Evolutionary conservation across 169 alveolate species (phyloP).

Genomic region (Eimeria sp.): DNA sequence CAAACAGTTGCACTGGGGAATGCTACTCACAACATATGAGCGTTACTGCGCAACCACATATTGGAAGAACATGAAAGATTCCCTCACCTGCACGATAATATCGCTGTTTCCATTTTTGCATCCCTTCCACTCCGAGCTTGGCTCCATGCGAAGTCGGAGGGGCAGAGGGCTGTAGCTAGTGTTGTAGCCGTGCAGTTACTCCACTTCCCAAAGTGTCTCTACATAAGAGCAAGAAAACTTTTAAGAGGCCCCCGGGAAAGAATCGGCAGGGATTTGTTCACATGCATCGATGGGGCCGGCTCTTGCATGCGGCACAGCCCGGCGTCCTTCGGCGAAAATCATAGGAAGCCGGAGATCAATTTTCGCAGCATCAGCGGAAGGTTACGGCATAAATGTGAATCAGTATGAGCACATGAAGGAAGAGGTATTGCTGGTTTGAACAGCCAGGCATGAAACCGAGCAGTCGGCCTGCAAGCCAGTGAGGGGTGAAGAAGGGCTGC

Average conservation of each 20-base stretch:
- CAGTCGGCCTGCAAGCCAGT: not conserved
- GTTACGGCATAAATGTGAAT: not conserved
- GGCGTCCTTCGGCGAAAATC: constrained; percentile 22
- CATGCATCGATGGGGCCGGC: constrained; percentile 54
- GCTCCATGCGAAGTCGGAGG: constrained; percentile 7
- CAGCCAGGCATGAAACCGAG: not conserved
- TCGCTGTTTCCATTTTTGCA: constrained; percentile 73
- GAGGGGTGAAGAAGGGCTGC: constrained; percentile 69
- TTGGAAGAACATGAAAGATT: no score
- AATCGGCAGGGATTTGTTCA: not conserved
- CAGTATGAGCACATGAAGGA: not conserved
- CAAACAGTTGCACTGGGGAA: not conserved
- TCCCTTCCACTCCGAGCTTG: not conserved
- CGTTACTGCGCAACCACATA: no score
- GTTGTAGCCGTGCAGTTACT: constrained; percentile 16
- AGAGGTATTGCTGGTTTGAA: not conserved
- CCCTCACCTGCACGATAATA: constrained; percentile 62
- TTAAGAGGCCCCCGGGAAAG: not conserved
- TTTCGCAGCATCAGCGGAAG: not conserved
- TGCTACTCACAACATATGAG: not conserved
- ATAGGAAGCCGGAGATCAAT: not conserved
- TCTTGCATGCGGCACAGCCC: constrained; percentile 17
- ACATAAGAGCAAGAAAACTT: constrained; percentile 2
- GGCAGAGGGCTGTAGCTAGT: constrained; percentile 9
- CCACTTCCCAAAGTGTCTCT: not conserved